A percentile compares a stretch with the other conserved stretches of the same genome.
These are phyloP conservation scores for Zygoascus hellenicus DNA, from an alignment of 1,139 yeast genomes.

Conservation along the genomic window DNA sequence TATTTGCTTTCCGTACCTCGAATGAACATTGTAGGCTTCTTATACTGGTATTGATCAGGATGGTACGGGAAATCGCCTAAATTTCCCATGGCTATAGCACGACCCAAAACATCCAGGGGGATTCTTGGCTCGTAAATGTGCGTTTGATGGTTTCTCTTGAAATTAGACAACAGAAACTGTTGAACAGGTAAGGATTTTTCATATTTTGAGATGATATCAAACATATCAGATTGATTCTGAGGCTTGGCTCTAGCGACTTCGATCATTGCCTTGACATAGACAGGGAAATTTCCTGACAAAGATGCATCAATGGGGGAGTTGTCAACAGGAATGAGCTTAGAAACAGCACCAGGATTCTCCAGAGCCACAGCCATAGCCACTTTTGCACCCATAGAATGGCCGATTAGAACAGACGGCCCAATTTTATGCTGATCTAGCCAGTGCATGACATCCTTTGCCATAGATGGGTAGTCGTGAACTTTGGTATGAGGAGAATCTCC, in stretches of 20 bases:
- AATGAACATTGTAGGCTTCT: conserved; percentile 70
- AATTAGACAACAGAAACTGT: conserved; percentile 71
- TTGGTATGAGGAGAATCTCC: conserved; percentile 78
- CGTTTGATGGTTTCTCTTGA: conserved; percentile 38
- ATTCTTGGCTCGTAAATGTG: conserved; percentile 43
- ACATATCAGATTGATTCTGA: conserved; percentile 60
- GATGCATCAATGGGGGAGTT: conserved; percentile 76
- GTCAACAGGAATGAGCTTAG: conserved; percentile 71
- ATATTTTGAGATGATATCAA: conserved; percentile 52
- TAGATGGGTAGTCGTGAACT: conserved; percentile 69
- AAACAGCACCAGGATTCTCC: conserved; percentile 58
- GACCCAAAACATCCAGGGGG: conserved; percentile 64
- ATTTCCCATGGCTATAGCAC: conserved; percentile 46
- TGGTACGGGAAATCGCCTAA: conserved; percentile 78
- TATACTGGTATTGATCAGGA: conserved; percentile 49
- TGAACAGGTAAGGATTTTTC: conserved; percentile 60
- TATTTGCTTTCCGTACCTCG: conserved; percentile 74
- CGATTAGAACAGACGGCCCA: conserved; percentile 61
- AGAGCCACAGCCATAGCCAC: conserved; percentile 84
- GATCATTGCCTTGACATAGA: conserved; percentile 58
- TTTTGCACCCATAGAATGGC: conserved; percentile 98
- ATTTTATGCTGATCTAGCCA: conserved; percentile 50
- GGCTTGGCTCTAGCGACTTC: conserved; percentile 41
- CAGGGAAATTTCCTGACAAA: conserved; percentile 56
- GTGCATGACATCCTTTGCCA: conserved; percentile 77